Conservation (phyloP, 2,329 filamentous ascomycete species). For the Claviceps sorghi region DNA sequence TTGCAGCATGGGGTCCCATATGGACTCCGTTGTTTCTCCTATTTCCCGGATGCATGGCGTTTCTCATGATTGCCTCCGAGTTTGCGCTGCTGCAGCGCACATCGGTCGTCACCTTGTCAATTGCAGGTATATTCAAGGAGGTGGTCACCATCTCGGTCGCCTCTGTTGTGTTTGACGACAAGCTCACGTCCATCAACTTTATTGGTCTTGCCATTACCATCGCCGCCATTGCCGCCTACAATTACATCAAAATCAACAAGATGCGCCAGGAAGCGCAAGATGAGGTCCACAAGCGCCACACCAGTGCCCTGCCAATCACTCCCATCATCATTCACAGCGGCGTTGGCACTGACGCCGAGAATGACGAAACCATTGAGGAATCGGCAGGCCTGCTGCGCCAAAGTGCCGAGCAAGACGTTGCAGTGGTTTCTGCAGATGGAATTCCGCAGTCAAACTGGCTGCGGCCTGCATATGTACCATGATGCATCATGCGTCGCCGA, state of each 20-base stretch:
- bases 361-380: slow-evolving; percentile 30
- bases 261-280: slow-evolving; percentile 66
- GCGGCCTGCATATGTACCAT: neutral
- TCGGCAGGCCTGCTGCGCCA: slow-evolving; percentile 29
- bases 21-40: slow-evolving; percentile 60
- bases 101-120: slow-evolving; percentile 87
- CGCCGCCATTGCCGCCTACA: slow-evolving; percentile 73
- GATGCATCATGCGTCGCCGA: neutral
- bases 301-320: slow-evolving; percentile 17
- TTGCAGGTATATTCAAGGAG: slow-evolving; percentile 98
- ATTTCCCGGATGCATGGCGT: slow-evolving; percentile 82
- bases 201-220: slow-evolving; percentile 81
- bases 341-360: slow-evolving; percentile 27
- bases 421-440: slow-evolving; percentile 25
- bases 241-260: slow-evolving; percentile 82
- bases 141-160: slow-evolving; percentile 90
- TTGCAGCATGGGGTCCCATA: slow-evolving; percentile 50
- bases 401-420: slow-evolving; percentile 21
- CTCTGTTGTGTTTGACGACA: slow-evolving; percentile 76
- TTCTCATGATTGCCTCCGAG: slow-evolving; percentile 92
- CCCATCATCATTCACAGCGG: slow-evolving; percentile 24
- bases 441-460: slow-evolving; percentile 17
- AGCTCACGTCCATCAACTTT: slow-evolving; percentile 74
- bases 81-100: slow-evolving; percentile 91
- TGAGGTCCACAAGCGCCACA: slow-evolving; percentile 30